These are phyloP conservation scores for Stromatinia cepivora DNA, from an alignment of 2,329 filamentous ascomycete genomes.

Conservation along the genomic window DNA sequence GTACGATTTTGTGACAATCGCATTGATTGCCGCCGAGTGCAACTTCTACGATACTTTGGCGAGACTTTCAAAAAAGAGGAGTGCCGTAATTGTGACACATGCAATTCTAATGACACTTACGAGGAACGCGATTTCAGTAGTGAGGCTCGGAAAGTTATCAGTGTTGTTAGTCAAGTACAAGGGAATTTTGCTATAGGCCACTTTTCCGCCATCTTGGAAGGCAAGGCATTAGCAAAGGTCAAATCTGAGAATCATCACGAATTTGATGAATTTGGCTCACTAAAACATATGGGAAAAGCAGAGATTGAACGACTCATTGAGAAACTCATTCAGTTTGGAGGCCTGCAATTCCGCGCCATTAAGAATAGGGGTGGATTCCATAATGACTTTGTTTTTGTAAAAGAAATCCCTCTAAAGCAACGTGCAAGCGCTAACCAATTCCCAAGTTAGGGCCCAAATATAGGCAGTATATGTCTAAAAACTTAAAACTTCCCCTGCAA, in stretches of 20 bases:
- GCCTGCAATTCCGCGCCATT: constrained; percentile 68
- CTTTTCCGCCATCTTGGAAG: constrained; percentile 81
- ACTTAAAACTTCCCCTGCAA: constrained; percentile 37
- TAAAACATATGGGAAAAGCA: constrained; percentile 67
- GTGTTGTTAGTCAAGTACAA: constrained; percentile 60
- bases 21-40: constrained; percentile 80
- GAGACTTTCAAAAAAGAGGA: constrained; percentile 73
- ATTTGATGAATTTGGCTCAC: constrained; percentile 63
- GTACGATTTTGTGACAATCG: constrained; percentile 87
- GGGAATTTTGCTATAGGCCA: constrained; percentile 71
- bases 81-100: constrained; percentile 88
- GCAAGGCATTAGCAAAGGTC: constrained; percentile 56
- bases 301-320: constrained; percentile 75
- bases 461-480: constrained; percentile 35
- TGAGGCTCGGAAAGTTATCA: constrained; percentile 69
- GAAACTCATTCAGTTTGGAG: constrained; percentile 74
- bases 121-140: constrained; percentile 74
- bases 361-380: constrained; percentile 66
- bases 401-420: constrained; percentile 32
- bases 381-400: constrained; percentile 69
- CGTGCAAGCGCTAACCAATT: constrained; percentile 36
- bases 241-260: constrained; percentile 48
- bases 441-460: constrained; percentile 38
- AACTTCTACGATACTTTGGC: constrained; percentile 92
- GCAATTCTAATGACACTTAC: constrained; percentile 69